Conservation (phyloP, 1,284 basidiomycete species). For the Naganishia sp. region DNA sequence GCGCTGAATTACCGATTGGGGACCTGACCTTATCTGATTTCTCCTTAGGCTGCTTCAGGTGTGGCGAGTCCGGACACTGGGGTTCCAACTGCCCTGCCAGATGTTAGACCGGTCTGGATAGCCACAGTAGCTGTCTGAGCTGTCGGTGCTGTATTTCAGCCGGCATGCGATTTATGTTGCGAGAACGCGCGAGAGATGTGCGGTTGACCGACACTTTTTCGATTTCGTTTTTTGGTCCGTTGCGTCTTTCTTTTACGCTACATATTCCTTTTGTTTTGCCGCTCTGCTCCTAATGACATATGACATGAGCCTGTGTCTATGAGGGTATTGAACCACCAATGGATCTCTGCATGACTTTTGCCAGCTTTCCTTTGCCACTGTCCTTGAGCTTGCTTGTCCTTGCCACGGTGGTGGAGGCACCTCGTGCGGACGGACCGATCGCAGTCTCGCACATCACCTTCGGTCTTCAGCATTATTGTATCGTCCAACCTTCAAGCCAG, state of each 20-base stretch:
- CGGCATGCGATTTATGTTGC: no score
- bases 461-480: background rate
- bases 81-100: slow-evolving; percentile 42
- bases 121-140: no score
- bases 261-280: background rate
- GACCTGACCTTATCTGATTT: slow-evolving; percentile 42
- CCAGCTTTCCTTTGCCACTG: no score
- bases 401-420: background rate
- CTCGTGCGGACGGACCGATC: background rate
- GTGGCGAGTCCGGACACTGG: slow-evolving; percentile 55
- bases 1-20: slow-evolving; percentile 44
- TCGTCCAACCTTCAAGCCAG: no score
- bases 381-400: no score
- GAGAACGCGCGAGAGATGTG: no score
- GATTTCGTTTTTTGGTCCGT: background rate
- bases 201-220: background rate
- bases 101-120: no score
- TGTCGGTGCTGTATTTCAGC: no score
- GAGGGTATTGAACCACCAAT: background rate
- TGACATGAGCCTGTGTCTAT: background rate
- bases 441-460: background rate
- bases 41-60: slow-evolving; percentile 47
- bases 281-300: background rate
- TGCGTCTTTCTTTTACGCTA: background rate
- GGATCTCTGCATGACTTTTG: no score